Percentiles rank a stretch among this genome's conserved stretches.
Conservation (phyloP, 2,329 filamentous ascomycete genomes). For the Cordyceps farinosa region DNA sequence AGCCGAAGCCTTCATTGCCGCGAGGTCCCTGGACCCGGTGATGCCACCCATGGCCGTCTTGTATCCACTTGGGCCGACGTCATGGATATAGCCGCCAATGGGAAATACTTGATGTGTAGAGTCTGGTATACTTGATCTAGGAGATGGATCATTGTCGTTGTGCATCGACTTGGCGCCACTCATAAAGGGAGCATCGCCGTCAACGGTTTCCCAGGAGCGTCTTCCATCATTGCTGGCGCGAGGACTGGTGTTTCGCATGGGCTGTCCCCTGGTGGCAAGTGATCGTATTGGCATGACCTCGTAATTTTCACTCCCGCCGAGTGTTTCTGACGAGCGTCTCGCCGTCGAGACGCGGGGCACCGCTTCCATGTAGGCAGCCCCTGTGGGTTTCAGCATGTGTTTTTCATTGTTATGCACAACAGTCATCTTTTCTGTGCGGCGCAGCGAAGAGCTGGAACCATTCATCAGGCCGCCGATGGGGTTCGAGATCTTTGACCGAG, state of each 20-base stretch:
- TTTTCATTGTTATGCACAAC: constrained; percentile 19
- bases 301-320: constrained; percentile 22
- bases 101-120: constrained; percentile 33
- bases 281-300: constrained; percentile 13
- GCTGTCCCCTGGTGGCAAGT: not conserved
- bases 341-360: constrained; percentile 25
- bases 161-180: constrained; percentile 26
- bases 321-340: constrained; percentile 28
- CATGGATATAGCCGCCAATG: constrained; percentile 27
- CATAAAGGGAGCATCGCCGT: constrained; percentile 22
- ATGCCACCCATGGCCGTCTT: not conserved
- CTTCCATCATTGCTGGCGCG: constrained; percentile 4
- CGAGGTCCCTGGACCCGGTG: not conserved
- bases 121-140: constrained; percentile 26
- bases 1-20: not conserved
- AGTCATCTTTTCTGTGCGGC: constrained; percentile 23
- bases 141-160: constrained; percentile 24
- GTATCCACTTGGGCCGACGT: constrained; percentile 18
- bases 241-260: constrained; percentile 9
- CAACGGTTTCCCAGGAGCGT: constrained; percentile 19
- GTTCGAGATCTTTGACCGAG: constrained; percentile 32
- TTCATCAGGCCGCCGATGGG: constrained; percentile 31
- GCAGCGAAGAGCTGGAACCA: constrained; percentile 25
- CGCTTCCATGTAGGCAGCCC: constrained; percentile 26
- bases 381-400: constrained; percentile 21